Conservation (phyloP, 345 rosid species). For the Syzygium aromaticum region DNA sequence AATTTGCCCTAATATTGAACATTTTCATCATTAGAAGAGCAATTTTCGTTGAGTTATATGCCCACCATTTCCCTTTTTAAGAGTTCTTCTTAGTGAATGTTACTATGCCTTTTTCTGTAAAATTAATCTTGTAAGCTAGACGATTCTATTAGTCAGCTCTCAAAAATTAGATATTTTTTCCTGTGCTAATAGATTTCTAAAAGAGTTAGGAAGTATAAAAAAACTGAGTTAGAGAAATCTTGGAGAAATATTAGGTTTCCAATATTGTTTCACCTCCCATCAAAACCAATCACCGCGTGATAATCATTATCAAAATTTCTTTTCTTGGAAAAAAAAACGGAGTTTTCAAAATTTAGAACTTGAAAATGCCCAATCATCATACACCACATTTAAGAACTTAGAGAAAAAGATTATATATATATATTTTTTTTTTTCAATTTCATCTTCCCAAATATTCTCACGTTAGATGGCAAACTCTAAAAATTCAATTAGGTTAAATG, state of each 20-base stretch:
- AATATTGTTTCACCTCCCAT: not conserved
- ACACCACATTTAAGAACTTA: not conserved
- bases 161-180: not conserved
- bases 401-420: not conserved
- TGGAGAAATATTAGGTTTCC: not conserved
- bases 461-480: not conserved
- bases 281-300: not conserved
- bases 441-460: not conserved
- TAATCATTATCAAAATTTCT: not conserved
- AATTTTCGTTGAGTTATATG: not conserved
- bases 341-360: not conserved
- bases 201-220: not conserved
- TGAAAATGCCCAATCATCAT: not conserved
- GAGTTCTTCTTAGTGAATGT: not conserved
- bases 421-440: not conserved
- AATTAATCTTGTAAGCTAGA: not conserved
- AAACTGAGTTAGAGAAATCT: not conserved
- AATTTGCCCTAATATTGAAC: not conserved
- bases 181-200: not conserved
- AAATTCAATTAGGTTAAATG: not conserved
- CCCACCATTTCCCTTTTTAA: not conserved
- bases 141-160: not conserved
- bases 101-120: not conserved
- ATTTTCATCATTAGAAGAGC: not conserved
- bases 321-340: not conserved